Base-by-base conservation (phyloP, 257 asterid species). In the Rehmannia glutinosa region DNA sequence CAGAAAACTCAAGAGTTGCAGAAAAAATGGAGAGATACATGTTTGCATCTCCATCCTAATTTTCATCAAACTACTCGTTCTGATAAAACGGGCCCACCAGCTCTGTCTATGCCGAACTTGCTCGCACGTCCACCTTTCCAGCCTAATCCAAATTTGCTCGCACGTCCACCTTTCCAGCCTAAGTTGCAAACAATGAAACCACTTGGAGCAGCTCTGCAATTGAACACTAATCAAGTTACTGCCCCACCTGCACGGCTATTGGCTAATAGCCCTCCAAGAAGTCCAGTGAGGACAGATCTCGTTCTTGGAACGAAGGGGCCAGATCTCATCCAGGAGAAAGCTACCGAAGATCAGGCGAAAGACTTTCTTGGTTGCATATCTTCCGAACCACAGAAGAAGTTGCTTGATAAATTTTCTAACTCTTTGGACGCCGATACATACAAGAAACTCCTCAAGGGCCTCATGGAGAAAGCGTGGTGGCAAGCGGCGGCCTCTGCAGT, bases 381-480 rank as follows among this genome's bases (percentile, higher is more conserved):
- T 7, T 80, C 91, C 1, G 92, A 81, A 47, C 81, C 96, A 1
- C 84, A 69, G 68, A 72, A 75, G 1, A 89, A 86, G 75, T 33
- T 82, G 41, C 83, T 80, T 0, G 93, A 84, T 45, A 92, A 87
- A 56, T 88, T 87, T 38, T 84, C 91, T 1, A 75, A 77, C 58
- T 83, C 86, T 23, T 73, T 83, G 75, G 97, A 93, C 73, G 89
- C 96, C 3, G 97, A 86, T 41, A 75, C 92, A 0, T 94, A 84
- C 83, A 94, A 94, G 64, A 91, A 84, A 74, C 96, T 94, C 50
- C 86, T 94, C 47, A 94, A 87, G 80, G 97, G 96, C 50, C 90
- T 94, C 38, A 91, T 86, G 97, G 97, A 81, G 77, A 83, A 71
- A 59, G 95, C 99, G 0, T 94, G 99, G 99, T 94, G 99, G 99